Evolutionary conservation across 208 protist species (phyloP).

Genomic region (Wallacemonas sp.): DNA sequence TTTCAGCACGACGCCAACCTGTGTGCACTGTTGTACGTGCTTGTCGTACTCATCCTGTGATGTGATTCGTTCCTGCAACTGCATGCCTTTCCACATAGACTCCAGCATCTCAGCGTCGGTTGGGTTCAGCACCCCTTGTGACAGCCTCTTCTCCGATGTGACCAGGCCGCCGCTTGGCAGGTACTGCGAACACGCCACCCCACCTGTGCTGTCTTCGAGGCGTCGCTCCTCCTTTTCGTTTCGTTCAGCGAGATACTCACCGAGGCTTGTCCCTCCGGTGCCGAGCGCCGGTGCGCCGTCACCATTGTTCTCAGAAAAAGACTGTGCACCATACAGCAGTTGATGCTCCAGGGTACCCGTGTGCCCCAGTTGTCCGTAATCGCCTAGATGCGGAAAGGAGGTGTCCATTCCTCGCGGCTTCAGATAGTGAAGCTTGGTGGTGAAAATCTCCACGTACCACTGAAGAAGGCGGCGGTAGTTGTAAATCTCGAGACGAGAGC

Average conservation of each 20-base stretch:
- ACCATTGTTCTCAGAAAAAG: not conserved
- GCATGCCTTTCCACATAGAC: slow-evolving; percentile 52
- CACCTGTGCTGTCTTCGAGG: slow-evolving; percentile 1
- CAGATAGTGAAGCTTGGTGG: slow-evolving; percentile 59
- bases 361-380: slow-evolving; percentile 81
- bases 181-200: not conserved
- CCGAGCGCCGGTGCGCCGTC: not conserved
- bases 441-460: slow-evolving; percentile 85
- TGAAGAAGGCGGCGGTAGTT: slow-evolving; percentile 79
- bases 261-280: slow-evolving; percentile 20
- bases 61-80: slow-evolving; percentile 31
- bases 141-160: slow-evolving; percentile 27
- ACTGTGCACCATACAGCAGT: slow-evolving; percentile 69
- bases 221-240: slow-evolving; percentile 30
- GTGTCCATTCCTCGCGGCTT: slow-evolving; percentile 77
- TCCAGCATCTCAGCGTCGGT: slow-evolving; percentile 35
- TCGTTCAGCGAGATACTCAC: slow-evolving; percentile 32
- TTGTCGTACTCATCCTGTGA: slow-evolving; percentile 65
- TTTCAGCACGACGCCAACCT: slow-evolving; percentile 85
- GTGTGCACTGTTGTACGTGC: slow-evolving; percentile 59
- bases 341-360: slow-evolving; percentile 71
- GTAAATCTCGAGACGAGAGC: slow-evolving; percentile 52
- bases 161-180: not conserved
- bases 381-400: slow-evolving; percentile 78
- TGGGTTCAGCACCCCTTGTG: slow-evolving; percentile 31